A percentile compares a stretch with the other conserved stretches of the same genome.
phyloP scores from a whole-genome alignment of 2,329 filamentous ascomycete species.

The Sclerotinia glacialis region DNA sequence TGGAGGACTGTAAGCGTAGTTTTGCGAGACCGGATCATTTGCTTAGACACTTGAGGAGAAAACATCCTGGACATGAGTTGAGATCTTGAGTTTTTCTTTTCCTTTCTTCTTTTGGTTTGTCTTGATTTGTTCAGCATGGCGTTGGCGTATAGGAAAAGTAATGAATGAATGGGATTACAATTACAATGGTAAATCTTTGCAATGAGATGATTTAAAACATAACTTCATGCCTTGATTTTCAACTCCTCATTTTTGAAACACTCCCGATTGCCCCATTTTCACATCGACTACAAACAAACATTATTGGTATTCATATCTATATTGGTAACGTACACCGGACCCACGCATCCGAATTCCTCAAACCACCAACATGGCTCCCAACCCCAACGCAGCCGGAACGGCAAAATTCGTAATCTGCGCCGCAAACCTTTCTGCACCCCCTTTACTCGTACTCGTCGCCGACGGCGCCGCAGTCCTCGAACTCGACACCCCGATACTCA shows the following conservation, averaged over 20 bases:
- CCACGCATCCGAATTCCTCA: neutral
- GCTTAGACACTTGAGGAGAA: slow-evolving; percentile 13
- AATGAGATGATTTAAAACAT: neutral
- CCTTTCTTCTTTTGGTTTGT: neutral
- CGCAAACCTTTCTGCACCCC: neutral
- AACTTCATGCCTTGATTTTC: neutral
- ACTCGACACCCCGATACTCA: slow-evolving; percentile 8
- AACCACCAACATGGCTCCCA: slow-evolving; percentile 9
- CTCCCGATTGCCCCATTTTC: neutral
- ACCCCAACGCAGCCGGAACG: slow-evolving; percentile 15
- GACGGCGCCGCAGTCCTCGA: neutral
- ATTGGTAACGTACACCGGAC: neutral
- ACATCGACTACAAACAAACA: neutral
- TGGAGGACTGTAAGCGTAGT: neutral
- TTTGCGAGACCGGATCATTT: slow-evolving; percentile 16
- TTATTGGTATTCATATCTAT: slow-evolving; percentile 7
- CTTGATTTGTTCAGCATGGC: neutral
- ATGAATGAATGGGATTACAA: no score
- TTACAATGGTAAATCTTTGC: no score
- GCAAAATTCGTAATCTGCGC: slow-evolving; percentile 22
- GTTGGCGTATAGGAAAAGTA: neutral
- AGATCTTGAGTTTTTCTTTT: slow-evolving; percentile 2
- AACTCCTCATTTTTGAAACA: neutral
- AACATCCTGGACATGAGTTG: neutral
- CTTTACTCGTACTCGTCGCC: slow-evolving; percentile 10